A percentile compares a stretch with the other conserved stretches of the same genome.
phyloP scores from a whole-genome alignment of 129 eudicot species.

The Cynara cardunculus region DNA sequence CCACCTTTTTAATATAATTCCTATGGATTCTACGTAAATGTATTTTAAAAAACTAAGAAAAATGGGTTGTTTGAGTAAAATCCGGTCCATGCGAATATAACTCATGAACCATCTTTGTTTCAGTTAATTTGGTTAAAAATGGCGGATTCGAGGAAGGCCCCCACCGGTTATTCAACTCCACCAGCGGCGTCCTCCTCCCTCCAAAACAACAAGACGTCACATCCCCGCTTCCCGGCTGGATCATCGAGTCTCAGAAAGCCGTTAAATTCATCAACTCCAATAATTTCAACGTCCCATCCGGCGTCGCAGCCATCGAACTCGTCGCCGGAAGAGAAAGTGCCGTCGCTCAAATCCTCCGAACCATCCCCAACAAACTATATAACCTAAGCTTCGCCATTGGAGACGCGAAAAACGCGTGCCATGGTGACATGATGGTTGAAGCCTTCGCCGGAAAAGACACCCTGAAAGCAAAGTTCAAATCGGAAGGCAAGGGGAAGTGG shows the following conservation, averaged over 20 bases:
- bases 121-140: constrained; percentile 71
- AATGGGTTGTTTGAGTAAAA: too few species aligned
- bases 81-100: too few species aligned
- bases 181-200: constrained; percentile 81
- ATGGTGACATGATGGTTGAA: constrained; percentile 92
- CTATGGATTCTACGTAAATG: too few species aligned
- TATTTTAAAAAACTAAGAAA: too few species aligned
- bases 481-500: constrained; percentile 67
- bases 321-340: constrained; percentile 97
- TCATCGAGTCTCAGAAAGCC: constrained; percentile 84
- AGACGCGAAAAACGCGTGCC: constrained; percentile 71
- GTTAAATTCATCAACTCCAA: constrained; percentile 65
- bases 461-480: constrained; percentile 62
- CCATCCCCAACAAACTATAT: constrained; percentile 55
- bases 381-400: constrained; percentile 57
- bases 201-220: constrained; percentile 65
- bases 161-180: constrained; percentile 48
- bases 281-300: constrained; percentile 70
- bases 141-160: constrained; percentile 90
- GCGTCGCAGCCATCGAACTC: constrained; percentile 60
- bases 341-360: constrained; percentile 64
- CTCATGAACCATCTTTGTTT: not conserved
- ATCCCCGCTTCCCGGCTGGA: constrained; percentile 93
- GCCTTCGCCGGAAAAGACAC: constrained; percentile 67
- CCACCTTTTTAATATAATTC: too few species aligned